Conservation (phyloP, 2,329 filamentous ascomycete species). For the Talaromyces albobiverticillius region DNA sequence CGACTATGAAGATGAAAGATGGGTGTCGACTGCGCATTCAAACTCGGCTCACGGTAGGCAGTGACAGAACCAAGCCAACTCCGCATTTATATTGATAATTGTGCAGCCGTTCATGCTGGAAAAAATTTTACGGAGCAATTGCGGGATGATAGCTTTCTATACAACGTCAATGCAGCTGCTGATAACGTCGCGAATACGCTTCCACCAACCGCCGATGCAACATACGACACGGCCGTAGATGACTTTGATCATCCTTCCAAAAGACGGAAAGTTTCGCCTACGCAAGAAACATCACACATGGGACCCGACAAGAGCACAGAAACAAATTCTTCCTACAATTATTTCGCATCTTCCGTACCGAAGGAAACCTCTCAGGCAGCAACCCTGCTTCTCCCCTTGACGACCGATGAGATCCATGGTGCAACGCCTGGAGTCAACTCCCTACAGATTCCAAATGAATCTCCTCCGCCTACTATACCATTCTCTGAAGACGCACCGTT, state of each 20-base stretch:
- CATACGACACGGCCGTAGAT: background rate
- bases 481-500: slow-evolving; percentile 29
- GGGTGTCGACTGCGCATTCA: slow-evolving; percentile 30
- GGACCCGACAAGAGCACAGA: background rate
- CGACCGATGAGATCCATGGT: background rate
- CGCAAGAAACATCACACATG: slow-evolving; percentile 6
- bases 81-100: background rate
- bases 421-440: slow-evolving; percentile 16
- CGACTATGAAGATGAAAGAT: slow-evolving; percentile 28
- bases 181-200: background rate
- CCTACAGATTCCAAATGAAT: slow-evolving; percentile 25
- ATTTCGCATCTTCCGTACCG: slow-evolving; percentile 9
- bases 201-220: slow-evolving; percentile 3
- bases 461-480: slow-evolving; percentile 40
- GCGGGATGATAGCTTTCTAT: background rate
- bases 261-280: slow-evolving; percentile 10
- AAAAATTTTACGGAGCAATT: background rate
- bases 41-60: slow-evolving; percentile 26
- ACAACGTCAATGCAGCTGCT: background rate
- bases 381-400: background rate
- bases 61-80: background rate
- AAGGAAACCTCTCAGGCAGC: background rate
- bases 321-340: slow-evolving; percentile 11
- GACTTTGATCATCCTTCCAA: slow-evolving; percentile 10
- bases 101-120: slow-evolving; percentile 1